phyloP scores from a whole-genome alignment of 192 early-diverging fungal species.

The Coemansia sp. region DNA sequence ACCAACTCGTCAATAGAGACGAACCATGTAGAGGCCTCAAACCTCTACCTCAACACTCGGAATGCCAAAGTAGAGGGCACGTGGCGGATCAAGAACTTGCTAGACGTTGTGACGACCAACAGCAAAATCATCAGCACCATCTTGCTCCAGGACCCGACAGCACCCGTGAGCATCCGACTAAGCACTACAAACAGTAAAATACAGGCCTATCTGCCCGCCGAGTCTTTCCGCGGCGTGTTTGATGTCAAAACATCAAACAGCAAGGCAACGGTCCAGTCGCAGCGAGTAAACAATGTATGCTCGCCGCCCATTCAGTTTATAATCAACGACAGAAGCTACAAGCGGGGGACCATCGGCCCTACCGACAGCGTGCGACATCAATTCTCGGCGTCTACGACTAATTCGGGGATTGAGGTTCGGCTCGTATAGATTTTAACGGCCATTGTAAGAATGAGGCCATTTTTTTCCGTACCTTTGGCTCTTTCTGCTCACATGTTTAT shows the following conservation, averaged over 20 bases:
- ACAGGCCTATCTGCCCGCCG: conserved; percentile 13
- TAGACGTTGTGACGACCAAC: conserved; percentile 29
- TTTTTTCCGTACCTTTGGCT: neutral
- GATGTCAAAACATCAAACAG: conserved; percentile 24
- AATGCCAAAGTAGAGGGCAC: conserved; percentile 28
- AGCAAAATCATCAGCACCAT: conserved; percentile 17
- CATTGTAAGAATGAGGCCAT: conserved; percentile 4
- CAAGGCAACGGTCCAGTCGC: conserved; percentile 6
- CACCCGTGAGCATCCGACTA: conserved; percentile 4
- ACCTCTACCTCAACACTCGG: conserved; percentile 15
- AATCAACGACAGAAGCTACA: conserved; percentile 21
- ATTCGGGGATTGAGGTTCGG: conserved; percentile 21
- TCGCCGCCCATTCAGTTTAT: conserved; percentile 12
- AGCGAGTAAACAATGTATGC: neutral
- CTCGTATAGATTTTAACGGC: conserved; percentile 3
- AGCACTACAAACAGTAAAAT: conserved; percentile 29
- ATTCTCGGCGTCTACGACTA: conserved; percentile 22
- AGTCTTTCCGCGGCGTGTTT: conserved; percentile 23
- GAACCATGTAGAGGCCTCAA: neutral
- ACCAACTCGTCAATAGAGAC: conserved; percentile 15
- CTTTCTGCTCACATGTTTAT: neutral
- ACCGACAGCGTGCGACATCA: conserved; percentile 13
- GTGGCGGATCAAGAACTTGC: conserved; percentile 15
- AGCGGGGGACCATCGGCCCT: conserved; percentile 17
- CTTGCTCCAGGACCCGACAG: conserved; percentile 4